These are phyloP conservation scores for Aspergillus nanangensis DNA, from an alignment of 495 filamentous ascomycete species.

Conservation along the genomic window DNA sequence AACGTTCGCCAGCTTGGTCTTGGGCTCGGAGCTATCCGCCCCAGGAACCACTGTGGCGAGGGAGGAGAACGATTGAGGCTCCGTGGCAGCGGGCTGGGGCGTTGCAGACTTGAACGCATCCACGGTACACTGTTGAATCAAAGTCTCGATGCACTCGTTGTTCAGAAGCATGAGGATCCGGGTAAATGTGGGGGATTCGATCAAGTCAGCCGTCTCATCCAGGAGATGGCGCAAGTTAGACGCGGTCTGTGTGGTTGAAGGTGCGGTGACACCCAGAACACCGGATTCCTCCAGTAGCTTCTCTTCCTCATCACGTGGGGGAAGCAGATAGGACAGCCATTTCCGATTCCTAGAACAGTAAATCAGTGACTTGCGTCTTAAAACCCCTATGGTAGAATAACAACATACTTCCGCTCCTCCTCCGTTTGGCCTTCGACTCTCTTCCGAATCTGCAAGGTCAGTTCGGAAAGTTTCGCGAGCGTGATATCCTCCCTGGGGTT, in stretches of 20 bases:
- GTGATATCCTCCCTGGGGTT: slow-evolving; percentile 86
- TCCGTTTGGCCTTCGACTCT: slow-evolving; percentile 76
- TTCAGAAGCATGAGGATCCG: slow-evolving; percentile 80
- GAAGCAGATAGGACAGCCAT: slow-evolving; percentile 86
- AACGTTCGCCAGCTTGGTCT: slow-evolving; percentile 83
- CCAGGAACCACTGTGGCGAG: slow-evolving; percentile 35
- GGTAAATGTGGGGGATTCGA: slow-evolving; percentile 87
- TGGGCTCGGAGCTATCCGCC: slow-evolving; percentile 29
- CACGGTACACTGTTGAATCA: slow-evolving; percentile 73
- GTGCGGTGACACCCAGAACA: slow-evolving; percentile 53
- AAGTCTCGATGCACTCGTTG: slow-evolving; percentile 76
- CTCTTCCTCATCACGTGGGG: slow-evolving; percentile 69
- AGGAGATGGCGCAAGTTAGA: slow-evolving; percentile 76
- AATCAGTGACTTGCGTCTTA: neutral
- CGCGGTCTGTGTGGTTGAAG: slow-evolving; percentile 37
- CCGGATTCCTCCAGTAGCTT: slow-evolving; percentile 80
- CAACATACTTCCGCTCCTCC: slow-evolving; percentile 54
- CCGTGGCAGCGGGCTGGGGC: slow-evolving; percentile 32
- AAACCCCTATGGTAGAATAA: slow-evolving; percentile 3
- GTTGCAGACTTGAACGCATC: slow-evolving; percentile 67
- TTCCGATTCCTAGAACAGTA: slow-evolving; percentile 30
- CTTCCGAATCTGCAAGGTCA: slow-evolving; percentile 73
- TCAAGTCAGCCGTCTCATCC: slow-evolving; percentile 91
- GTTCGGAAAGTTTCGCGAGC: slow-evolving; percentile 68
- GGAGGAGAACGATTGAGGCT: slow-evolving; percentile 39